Base-by-base conservation (phyloP, 192 early-diverging fungal genomes). In the Umbelopsis sp. region DNA sequence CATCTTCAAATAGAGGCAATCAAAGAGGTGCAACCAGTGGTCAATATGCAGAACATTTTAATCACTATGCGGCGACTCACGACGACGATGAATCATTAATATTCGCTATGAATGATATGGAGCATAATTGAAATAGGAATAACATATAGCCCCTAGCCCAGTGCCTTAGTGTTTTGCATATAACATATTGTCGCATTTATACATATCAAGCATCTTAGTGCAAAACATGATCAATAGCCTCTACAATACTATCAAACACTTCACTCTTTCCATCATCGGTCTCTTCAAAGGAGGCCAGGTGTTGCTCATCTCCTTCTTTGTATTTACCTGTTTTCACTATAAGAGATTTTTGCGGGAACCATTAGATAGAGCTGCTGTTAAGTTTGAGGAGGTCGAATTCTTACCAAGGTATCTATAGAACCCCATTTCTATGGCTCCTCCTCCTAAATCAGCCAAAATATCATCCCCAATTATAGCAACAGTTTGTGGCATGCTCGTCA, bases 391-490 rank as follows among this genome's bases (percentile, higher is more conserved):
- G 26, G 20, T n/a, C 14, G 53, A 43, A 36, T 41, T 6, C 68
- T 70, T 68, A 81, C 80, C 80, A 49, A 82, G 73, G 22, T 71
- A 78, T 44, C 89, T 80, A 68, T 83, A 77, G 11, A 97, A 81
- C 3, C 96, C 94, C 56, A 92, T 75, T 21, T 84, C 88, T 49
- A 87, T 83, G 4, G 94, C 96, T 4, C 91, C 92, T 25, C 87
- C 92, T 22, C 91, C 92, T 4, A 96, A 83, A 77, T 97, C 96
- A 36, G 91, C 90, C 9, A 84, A 75, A 7, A 95, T 90, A 44
- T 95, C 93, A 75, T 97, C 96, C 43, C 96, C 96, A 66, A 97
- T 87, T 88, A 96, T 95, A 1, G 90, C 90, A 41, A 91, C 92
- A 4, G 82, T 68, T 34, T 78, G 70, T 0, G 91, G 85, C 21